Evolutionary conservation across 1,139 yeast species (phyloP), one percentile per base, ranked within the genome.

Genomic region (Wickerhamomyces sp.): DNA sequence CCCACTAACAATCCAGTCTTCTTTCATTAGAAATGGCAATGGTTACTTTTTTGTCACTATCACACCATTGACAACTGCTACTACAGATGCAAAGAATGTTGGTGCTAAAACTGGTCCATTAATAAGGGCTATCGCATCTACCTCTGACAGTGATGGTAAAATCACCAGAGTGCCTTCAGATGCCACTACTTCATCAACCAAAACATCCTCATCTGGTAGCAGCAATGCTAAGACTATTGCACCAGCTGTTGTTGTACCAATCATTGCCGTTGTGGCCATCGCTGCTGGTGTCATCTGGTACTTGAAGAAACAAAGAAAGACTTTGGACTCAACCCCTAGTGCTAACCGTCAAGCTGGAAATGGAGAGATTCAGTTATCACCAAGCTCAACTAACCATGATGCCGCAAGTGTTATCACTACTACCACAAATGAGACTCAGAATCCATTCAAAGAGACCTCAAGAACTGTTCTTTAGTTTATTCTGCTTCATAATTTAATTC

Each of bases 231-330:
- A 44, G 28, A 44, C 38, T 10, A 45, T 67, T 27, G 70, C 64
- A 6, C 70, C 71, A 37, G 70, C 71, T 13, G 70, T 67, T n/a
- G 58, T 64, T n/a, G 67, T 67, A 10, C 71, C 72, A 20, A 59
- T 67, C 13, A 58, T 65, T 16, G 66, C 55, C 4, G 55, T 63
- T 3, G 41, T 56, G 9, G 49, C 48, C 15, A 42, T 52, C 34
- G 56, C 49, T 4, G 35, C 28, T 18, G 38, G 31, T 35, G 54
- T 52, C 16, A 31, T 51, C 29, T 43, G 45, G 45, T 52, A 47
- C 43, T 38, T 52, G 22, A 37, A 41, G 36, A 51, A 49, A 41
- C 52, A 51, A 39, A 51, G 38, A 28, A 41, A 41, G 28, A 20
- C 22, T 4, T 30, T 30, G 10, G 17, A 16, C 14, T 8, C 27